Evolutionary conservation across 768 basidiomycete species (phyloP).

Genomic region (Tylopilus sp.): DNA sequence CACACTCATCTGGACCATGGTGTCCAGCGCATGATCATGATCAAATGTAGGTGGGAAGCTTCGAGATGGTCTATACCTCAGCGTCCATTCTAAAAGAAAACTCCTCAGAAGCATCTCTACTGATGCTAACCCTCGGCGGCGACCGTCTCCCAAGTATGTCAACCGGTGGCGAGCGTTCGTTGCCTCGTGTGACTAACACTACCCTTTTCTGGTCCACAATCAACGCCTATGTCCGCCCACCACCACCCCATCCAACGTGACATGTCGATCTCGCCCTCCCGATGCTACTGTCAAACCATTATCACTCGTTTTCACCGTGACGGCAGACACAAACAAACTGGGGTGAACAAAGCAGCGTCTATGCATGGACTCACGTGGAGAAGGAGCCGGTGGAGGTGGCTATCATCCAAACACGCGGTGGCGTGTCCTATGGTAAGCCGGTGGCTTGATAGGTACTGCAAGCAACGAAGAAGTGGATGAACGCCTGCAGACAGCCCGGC

Average conservation of each 20-base stretch:
- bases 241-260: conserved; percentile 12
- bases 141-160: conserved; percentile 5
- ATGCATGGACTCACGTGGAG: conserved; percentile 2
- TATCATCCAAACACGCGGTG: conserved; percentile 3
- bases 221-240: conserved; percentile 20
- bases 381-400: not conserved
- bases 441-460: conserved; percentile 22
- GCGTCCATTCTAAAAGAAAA: conserved; percentile 4
- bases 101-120: not conserved
- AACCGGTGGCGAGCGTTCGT: conserved; percentile 8
- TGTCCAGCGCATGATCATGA: not conserved
- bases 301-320: conserved; percentile 8
- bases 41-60: conserved; percentile 10
- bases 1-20: not conserved
- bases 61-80: conserved; percentile 1
- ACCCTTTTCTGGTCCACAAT: conserved; percentile 13
- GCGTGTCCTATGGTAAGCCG: not conserved
- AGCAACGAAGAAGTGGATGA: not conserved
- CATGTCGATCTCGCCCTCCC: conserved; percentile 20
- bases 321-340: conserved; percentile 14
- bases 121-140: conserved; percentile 1
- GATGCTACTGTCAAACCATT: not conserved
- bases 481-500: conserved; percentile 12
- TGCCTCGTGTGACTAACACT: conserved; percentile 16
- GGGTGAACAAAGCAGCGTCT: not conserved